Evolutionary conservation across 23 red algal genomes (phyloP).

Genomic region (Gracilariopsis chorda): DNA sequence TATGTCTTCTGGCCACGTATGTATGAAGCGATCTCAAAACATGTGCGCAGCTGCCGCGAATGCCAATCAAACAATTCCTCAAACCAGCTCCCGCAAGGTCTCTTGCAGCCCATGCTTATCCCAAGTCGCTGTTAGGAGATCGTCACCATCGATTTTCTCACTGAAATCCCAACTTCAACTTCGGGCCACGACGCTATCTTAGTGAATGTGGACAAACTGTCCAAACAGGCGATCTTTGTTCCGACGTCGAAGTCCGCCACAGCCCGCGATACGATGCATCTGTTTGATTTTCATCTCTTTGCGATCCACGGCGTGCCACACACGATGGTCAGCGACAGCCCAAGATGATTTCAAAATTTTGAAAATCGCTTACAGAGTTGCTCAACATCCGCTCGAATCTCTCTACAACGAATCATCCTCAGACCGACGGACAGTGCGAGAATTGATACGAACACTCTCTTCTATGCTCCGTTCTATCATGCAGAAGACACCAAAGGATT

Average conservation of each 20-base stretch:
- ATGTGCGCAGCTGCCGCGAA: background rate
- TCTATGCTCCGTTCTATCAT: background rate
- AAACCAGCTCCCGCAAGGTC: background rate
- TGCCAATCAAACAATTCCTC: background rate
- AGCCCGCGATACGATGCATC: background rate
- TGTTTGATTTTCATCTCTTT: background rate
- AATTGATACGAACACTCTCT: background rate
- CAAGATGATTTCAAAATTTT: background rate
- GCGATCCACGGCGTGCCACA: background rate
- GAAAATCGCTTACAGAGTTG: background rate
- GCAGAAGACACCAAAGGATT: background rate
- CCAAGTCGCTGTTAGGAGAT: background rate
- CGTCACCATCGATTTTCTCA: constrained; percentile 14
- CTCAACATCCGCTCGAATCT: background rate
- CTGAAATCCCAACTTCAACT: background rate
- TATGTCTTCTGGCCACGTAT: background rate
- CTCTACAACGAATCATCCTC: background rate
- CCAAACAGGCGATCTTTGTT: background rate
- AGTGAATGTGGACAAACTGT: constrained; percentile 6
- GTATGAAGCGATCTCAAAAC: background rate
- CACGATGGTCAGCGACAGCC: background rate
- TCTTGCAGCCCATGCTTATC: background rate
- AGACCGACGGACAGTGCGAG: background rate
- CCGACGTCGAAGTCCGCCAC: background rate
- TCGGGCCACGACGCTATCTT: background rate